Percentiles rank a stretch among this genome's conserved stretches.
phyloP scores from a whole-genome alignment of 495 filamentous ascomycete species.

The Darksidea phi region DNA sequence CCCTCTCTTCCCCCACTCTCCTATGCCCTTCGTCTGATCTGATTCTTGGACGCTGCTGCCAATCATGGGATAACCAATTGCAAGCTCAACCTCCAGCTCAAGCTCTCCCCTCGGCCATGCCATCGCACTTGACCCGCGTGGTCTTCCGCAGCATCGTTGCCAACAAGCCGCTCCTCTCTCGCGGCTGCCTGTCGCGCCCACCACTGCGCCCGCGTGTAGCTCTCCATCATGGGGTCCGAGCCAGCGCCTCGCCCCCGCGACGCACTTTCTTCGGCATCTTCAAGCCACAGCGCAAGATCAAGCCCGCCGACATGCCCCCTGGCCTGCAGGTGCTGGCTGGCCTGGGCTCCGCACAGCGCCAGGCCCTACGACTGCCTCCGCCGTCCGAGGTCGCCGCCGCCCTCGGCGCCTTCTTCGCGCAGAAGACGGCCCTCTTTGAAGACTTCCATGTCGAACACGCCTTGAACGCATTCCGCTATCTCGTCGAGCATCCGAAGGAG shows the following conservation, averaged over 20 bases:
- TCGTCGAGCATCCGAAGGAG: conserved; percentile 51
- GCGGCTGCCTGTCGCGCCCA: conserved; percentile 43
- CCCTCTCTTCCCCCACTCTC: too few relatives aligned
- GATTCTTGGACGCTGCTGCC: conserved; percentile 13
- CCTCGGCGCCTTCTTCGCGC: conserved; percentile 60
- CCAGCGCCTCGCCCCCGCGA: conserved; percentile 36
- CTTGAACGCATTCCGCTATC: conserved; percentile 57
- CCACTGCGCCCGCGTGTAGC: conserved; percentile 23
- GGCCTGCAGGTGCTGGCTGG: conserved; percentile 59
- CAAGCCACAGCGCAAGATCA: conserved; percentile 54
- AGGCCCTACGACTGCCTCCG: conserved; percentile 57
- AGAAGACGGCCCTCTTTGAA: conserved; percentile 8
- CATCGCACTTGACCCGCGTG: conserved; percentile 74
- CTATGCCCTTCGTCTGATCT: too few relatives aligned
- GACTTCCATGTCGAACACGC: conserved; percentile 36
- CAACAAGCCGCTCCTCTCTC: conserved; percentile 55
- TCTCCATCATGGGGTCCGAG: conserved; percentile 26
- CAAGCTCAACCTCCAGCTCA: background rate
- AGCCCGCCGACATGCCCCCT: conserved; percentile 57
- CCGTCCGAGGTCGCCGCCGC: conserved; percentile 59
- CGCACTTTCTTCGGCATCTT: conserved; percentile 60
- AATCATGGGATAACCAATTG: conserved; percentile 17
- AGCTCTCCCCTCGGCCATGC: conserved; percentile 53
- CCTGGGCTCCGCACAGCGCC: conserved; percentile 47
- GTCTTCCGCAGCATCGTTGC: conserved; percentile 70